Base-by-base conservation (phyloP, 2,329 filamentous ascomycete species). In the Blumeriella jaapii region DNA sequence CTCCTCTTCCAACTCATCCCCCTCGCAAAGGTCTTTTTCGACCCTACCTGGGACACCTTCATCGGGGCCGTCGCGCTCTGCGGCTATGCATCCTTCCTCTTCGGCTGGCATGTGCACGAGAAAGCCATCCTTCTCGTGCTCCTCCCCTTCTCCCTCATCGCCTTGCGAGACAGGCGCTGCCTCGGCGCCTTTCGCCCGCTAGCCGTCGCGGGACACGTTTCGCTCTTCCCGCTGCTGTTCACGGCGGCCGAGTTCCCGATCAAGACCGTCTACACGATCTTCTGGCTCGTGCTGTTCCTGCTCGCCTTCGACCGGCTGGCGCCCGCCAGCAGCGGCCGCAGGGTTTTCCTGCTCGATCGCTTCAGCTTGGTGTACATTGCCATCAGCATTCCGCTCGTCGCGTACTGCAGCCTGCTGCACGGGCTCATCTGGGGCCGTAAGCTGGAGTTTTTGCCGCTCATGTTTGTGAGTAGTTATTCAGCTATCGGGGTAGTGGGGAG, bases 31-130 rank as follows among this genome's bases (percentile, higher is more conserved):
- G 74, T 96, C 24, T 93, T 94, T 62, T 54, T 74, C 29, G 67
- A 71, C 32, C 85, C 86, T 2, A 84, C 74, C 0, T 94, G 85
- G 83, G 82, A 93, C 43, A 81, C 73, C 37, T 96, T 98, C 55
- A 71, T 96, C 26, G 85, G 85, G 3, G 80, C 85, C 0, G 72
- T 94, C 28, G 95, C 89, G 0, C 74, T 96, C 11, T 96, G 91
- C 54, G 91, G 84, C 39, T 98, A 95, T 55, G 82, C 89, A 0
- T 95, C 89, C 0, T 98, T 98, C 62, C 69, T 98, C 7, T 96
- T 96, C 50, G 89, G 91, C 38, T 98, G 89, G 86, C 91, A 98
- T 55, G 91, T 98, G 6, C 91, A 98, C 52, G 91, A 98, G 56
- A 98, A 98, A 60, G 91, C 91, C 1, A 82, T 98, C 38, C 70